A percentile compares a stretch with the other conserved stretches of the same genome.
Conservation (phyloP, 495 filamentous ascomycete species). For the Barbatosphaeria neglecta region DNA sequence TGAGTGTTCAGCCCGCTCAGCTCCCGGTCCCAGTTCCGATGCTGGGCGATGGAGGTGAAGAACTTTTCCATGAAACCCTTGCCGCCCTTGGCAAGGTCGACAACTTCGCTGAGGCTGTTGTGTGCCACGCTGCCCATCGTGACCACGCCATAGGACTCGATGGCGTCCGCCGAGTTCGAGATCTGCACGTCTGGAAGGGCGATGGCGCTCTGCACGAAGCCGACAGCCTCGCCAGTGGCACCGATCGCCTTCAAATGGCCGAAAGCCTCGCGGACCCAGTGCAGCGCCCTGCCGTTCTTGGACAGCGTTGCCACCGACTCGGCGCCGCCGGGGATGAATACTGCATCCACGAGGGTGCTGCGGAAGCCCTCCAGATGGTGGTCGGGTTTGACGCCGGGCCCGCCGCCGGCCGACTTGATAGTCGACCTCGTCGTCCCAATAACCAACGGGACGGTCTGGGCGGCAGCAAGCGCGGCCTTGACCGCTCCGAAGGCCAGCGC, state of each 20-base stretch:
- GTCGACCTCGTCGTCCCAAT: conserved; percentile 52
- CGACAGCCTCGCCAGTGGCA: conserved; percentile 57
- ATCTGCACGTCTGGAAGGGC: conserved; percentile 43
- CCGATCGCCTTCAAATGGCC: conserved; percentile 71
- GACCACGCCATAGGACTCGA: conserved; percentile 62
- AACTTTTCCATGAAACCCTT: conserved; percentile 50
- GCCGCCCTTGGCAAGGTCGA: conserved; percentile 49
- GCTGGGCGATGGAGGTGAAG: conserved; percentile 55
- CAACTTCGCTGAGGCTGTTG: conserved; percentile 41
- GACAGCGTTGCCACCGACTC: conserved; percentile 46
- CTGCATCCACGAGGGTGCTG: conserved; percentile 74
- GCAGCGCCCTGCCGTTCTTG: conserved; percentile 64
- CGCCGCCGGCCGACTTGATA: conserved; percentile 46
- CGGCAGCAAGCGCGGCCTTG: conserved; percentile 47
- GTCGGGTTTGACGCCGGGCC: conserved; percentile 53
- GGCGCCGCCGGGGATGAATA: conserved; percentile 67
- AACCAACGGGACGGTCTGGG: conserved; percentile 56
- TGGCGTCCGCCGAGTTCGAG: conserved; percentile 34
- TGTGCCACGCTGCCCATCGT: conserved; percentile 41
- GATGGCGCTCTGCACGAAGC: conserved; percentile 48
- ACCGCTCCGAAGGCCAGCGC: conserved; percentile 49
- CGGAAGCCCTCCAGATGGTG: conserved; percentile 77
- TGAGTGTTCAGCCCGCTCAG: conserved; percentile 47
- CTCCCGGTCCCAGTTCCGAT: conserved; percentile 62
- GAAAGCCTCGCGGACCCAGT: conserved; percentile 79